These are phyloP conservation scores for Aspergillus diversus DNA, from an alignment of 495 filamentous ascomycete genomes.

Conservation along the genomic window DNA sequence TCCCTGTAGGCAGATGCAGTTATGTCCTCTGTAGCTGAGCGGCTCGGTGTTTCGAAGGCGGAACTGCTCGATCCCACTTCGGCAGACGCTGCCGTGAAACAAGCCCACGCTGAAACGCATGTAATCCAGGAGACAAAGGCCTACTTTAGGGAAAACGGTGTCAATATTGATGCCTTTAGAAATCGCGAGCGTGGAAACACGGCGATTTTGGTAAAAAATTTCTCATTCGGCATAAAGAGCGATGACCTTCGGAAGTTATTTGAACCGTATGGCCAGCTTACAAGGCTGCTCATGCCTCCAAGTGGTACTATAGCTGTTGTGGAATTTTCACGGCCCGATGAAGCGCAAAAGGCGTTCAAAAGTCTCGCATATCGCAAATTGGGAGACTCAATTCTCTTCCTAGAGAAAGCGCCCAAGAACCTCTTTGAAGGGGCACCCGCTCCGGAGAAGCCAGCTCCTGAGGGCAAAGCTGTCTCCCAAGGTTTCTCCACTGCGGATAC, in stretches of 20 bases:
- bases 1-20: conserved; percentile 77
- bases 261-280: conserved; percentile 65
- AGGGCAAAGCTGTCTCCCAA: conserved; percentile 47
- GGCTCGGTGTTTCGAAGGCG: conserved; percentile 84
- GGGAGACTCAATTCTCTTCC: conserved; percentile 87
- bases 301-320: conserved; percentile 91
- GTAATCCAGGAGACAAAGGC: conserved; percentile 94
- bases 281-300: conserved; percentile 85
- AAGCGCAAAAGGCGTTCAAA: conserved; percentile 80
- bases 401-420: conserved; percentile 90
- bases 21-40: conserved; percentile 84
- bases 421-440: conserved; percentile 60
- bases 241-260: conserved; percentile 56
- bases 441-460: conserved; percentile 32
- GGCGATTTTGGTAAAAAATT: conserved; percentile 93
- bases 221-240: conserved; percentile 74
- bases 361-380: conserved; percentile 85
- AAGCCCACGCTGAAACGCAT: conserved; percentile 94
- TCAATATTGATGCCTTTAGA: conserved; percentile 91
- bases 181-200: conserved; percentile 79
- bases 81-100: conserved; percentile 89
- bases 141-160: conserved; percentile 84
- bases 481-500: conserved; percentile 60
- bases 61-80: conserved; percentile 93
- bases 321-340: conserved; percentile 75